Evolutionary conservation across 169 alveolate genomes (phyloP), one percentile per base, ranked within the genome.

Genomic region (Babesia caballi): DNA sequence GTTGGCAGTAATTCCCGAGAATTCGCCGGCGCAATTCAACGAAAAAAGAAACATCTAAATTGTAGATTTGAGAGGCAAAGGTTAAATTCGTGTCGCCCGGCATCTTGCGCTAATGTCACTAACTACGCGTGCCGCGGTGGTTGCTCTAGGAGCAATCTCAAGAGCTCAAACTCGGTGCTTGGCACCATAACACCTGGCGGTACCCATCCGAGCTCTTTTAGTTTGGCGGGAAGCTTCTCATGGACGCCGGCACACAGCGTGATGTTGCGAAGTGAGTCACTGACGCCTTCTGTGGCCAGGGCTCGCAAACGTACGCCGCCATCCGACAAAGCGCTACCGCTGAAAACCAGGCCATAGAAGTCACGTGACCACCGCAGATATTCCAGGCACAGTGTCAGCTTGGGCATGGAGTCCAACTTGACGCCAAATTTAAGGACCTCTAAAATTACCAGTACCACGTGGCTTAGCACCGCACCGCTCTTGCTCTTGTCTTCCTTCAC

Each of bases 1-100:
- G 27, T 14, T 12, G 33, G 6, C 58, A 25, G 33, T 28, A 60
- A n/a, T 52, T 41, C 8, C 33, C 17, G 15, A 80, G 59, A 7
- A 52, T 59, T 11, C 72, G 49, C 38, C 51, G 33, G 47, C 69
- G 69, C 28, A 69, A 47, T 40, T 69, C 83, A 40, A 57, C 61
- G 59, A 80, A 80, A 54, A 80, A 80, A 8, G 88, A 80, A 14
- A 27, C 27, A 52, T 80, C 88, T 54, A 80, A 36, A 23, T 67
- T 67, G 33, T 69, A 80, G 21, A 32, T 25, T 40, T 77, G 85
- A 19, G 80, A 36, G 12, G 51, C 8, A 42, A 54, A 77, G 21
- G 57, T 56, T 38, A 77, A 30, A 1, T 5, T 23, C 21, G 28
- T 46, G 42, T 51, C 57, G 33, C 3, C 57, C 53, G 58, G 15